Evolutionary conservation across 2,329 filamentous ascomycete species (phyloP).

Genomic region (Trichoderma sp.): DNA sequence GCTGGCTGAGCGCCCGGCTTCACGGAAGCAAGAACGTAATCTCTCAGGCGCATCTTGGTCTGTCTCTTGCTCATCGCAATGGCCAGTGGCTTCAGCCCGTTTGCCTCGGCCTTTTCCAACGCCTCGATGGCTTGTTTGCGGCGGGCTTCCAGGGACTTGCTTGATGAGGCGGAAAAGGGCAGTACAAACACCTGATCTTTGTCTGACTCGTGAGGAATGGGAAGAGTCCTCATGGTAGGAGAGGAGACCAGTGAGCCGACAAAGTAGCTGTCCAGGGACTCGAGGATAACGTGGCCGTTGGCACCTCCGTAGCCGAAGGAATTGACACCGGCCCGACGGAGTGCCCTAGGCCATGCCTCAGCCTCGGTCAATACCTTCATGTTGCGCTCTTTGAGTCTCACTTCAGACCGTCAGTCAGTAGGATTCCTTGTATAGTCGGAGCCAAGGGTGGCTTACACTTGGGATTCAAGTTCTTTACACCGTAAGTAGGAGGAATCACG

Average conservation of each 20-base stretch:
- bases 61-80: slow-evolving; percentile 15
- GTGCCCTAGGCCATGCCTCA: slow-evolving; percentile 8
- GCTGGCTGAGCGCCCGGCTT: background rate
- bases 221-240: background rate
- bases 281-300: slow-evolving; percentile 24
- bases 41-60: slow-evolving; percentile 12
- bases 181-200: slow-evolving; percentile 8
- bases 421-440: background rate
- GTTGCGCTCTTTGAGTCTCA: slow-evolving; percentile 17
- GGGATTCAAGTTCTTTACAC: slow-evolving; percentile 20
- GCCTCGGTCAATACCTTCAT: slow-evolving; percentile 18
- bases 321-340: slow-evolving; percentile 16
- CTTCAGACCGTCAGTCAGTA: background rate
- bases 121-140: slow-evolving; percentile 5
- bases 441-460: background rate
- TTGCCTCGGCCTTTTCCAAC: background rate
- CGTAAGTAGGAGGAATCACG: slow-evolving; percentile 29
- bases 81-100: background rate
- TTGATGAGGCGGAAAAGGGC: slow-evolving; percentile 8
- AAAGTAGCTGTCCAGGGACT: slow-evolving; percentile 22
- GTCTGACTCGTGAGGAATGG: background rate
- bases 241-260: slow-evolving; percentile 14
- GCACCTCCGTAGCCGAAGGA: slow-evolving; percentile 26
- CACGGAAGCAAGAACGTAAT: slow-evolving; percentile 1
- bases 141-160: slow-evolving; percentile 16